Evolutionary conservation across 306 rosid species (phyloP).

Genomic region (Cotoneaster glaucophyllus): DNA sequence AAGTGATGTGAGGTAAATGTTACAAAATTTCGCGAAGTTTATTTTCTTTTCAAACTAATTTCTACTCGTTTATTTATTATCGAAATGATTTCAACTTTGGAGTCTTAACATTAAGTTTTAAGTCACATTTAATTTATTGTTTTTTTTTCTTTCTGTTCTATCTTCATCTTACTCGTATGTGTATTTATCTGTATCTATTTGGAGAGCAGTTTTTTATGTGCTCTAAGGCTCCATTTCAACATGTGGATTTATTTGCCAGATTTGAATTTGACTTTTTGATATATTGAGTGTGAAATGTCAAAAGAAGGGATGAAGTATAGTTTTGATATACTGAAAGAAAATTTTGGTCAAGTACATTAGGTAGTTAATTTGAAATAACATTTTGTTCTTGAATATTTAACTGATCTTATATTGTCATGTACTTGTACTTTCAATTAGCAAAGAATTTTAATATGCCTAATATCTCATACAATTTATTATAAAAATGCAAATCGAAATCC

Average conservation of each 20-base stretch:
- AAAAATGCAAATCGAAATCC: neutral
- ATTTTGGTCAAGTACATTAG: neutral
- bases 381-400: neutral
- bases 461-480: neutral
- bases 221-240: neutral
- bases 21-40: neutral
- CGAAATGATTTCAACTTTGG: neutral
- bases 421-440: neutral
- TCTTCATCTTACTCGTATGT: neutral
- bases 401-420: neutral
- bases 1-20: constrained; percentile 76
- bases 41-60: neutral
- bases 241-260: neutral
- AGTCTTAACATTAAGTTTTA: neutral
- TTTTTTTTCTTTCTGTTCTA: neutral
- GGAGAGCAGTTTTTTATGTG: neutral
- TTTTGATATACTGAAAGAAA: neutral
- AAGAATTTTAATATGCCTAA: neutral
- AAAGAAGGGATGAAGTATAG: neutral
- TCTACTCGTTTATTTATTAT: neutral
- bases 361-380: neutral
- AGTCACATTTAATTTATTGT: neutral
- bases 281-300: neutral
- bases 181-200: neutral
- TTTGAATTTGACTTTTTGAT: neutral